Evolutionary conservation across 148 eudicot species (phyloP).

Genomic region (Persicaria maculosa): DNA sequence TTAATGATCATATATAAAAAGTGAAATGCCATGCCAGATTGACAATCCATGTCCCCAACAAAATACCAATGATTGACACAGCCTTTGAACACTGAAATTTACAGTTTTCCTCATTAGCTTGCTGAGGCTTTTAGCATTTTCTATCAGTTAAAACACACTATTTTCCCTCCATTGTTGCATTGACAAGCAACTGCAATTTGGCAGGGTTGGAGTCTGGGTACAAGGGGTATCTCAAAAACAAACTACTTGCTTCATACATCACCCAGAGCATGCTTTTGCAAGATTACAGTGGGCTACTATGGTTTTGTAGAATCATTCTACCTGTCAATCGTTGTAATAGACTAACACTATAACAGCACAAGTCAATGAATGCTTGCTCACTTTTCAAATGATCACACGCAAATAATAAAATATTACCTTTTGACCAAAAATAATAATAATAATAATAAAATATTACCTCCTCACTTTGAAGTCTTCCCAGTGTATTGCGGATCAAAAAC

Average conservation of each 20-base stretch:
- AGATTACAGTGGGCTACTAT: background rate
- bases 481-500: slow-evolving; percentile 70
- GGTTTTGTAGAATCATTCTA: background rate
- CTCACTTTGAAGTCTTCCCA: slow-evolving; percentile 85
- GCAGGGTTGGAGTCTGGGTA: background rate
- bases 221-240: background rate
- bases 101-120: background rate
- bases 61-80: background rate
- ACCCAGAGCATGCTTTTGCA: background rate
- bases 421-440: no score
- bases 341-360: background rate
- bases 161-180: background rate
- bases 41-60: background rate
- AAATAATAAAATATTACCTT: slow-evolving; percentile 35
- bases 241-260: background rate
- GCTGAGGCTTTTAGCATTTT: background rate
- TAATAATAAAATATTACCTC: slow-evolving; percentile 41
- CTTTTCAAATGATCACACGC: background rate
- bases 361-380: background rate
- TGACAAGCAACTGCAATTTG: background rate
- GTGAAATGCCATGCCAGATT: background rate
- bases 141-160: background rate
- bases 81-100: background rate
- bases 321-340: background rate
- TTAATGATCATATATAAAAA: background rate